Evolutionary conservation across 2,329 filamentous ascomycete genomes (phyloP).

Genomic region (Clonostachys byssicola): DNA sequence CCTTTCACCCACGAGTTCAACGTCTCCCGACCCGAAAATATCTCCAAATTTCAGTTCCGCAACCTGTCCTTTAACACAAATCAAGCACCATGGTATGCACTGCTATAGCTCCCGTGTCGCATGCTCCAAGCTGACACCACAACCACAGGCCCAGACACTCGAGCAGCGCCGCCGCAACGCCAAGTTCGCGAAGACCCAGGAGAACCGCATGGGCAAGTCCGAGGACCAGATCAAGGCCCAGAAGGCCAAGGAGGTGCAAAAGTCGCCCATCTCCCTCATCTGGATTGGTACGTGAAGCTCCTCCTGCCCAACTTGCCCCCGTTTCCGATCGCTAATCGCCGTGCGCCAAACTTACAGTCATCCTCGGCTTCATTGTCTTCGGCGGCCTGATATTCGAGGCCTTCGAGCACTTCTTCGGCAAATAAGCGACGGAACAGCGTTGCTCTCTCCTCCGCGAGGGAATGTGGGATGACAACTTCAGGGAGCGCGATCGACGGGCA

Average conservation of each 20-base stretch:
- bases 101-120: too few species aligned
- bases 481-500: not conserved
- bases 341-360: constrained; percentile 22
- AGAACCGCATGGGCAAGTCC: constrained; percentile 72
- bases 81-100: too few species aligned
- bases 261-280: constrained; percentile 60
- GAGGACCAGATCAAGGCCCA: constrained; percentile 56
- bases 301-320: not conserved
- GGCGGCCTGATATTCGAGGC: constrained; percentile 57
- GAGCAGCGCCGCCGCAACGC: constrained; percentile 78
- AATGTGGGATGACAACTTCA: too few species aligned
- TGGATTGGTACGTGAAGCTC: constrained; percentile 52
- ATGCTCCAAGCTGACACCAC: too few species aligned
- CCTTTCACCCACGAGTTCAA: too few species aligned
- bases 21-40: too few species aligned
- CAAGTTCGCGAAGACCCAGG: constrained; percentile 71
- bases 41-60: too few species aligned
- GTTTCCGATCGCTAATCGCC: not conserved
- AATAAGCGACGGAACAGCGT: constrained; percentile 1
- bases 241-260: constrained; percentile 46
- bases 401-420: constrained; percentile 47
- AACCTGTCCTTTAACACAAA: too few species aligned
- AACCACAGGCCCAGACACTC: constrained; percentile 70
- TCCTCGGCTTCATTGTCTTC: constrained; percentile 58
- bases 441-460: too few species aligned